Percentiles rank a stretch among this genome's conserved stretches.
Conservation (phyloP, 805 yeast genomes). For the Cyberlindnera euphorbiiphila region DNA sequence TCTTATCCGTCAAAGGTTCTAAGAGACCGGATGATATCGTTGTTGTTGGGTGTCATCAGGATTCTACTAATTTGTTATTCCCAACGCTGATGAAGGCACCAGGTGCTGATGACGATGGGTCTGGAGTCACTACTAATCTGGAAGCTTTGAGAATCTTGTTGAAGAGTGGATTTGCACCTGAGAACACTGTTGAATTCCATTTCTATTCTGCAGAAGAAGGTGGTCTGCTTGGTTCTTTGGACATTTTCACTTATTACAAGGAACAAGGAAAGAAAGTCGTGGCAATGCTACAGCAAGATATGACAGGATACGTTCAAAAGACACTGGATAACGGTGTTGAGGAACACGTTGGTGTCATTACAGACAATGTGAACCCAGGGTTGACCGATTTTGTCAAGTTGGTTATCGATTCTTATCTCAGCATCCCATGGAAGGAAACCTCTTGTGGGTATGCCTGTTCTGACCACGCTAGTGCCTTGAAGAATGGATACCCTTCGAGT, state of each 20-base stretch:
- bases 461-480: slow-evolving; percentile 84
- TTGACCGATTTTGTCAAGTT: slow-evolving; percentile 41
- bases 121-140: slow-evolving; percentile 76
- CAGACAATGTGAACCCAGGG: slow-evolving; percentile 24
- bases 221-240: slow-evolving; percentile 82
- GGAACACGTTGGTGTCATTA: slow-evolving; percentile 71
- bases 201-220: slow-evolving; percentile 96
- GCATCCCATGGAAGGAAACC: slow-evolving; percentile 69
- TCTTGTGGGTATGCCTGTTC: slow-evolving; percentile 90
- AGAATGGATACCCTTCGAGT: slow-evolving; percentile 79
- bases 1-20: slow-evolving; percentile 58
- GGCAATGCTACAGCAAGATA: slow-evolving; percentile 91
- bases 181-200: slow-evolving; percentile 84
- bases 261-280: slow-evolving; percentile 49
- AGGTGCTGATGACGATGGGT: slow-evolving; percentile 94
- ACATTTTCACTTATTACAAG: slow-evolving; percentile 58
- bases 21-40: slow-evolving; percentile 42
- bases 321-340: slow-evolving; percentile 38
- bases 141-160: slow-evolving; percentile 69
- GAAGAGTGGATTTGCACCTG: slow-evolving; percentile 43
- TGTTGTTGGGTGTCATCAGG: slow-evolving; percentile 87
- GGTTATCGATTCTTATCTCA: slow-evolving; percentile 58
- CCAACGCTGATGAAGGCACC: slow-evolving; percentile 74
- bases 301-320: slow-evolving; percentile 39
- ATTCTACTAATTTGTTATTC: slow-evolving; percentile 69